These are phyloP conservation scores for Sambucus nigra DNA, from an alignment of 129 eudicot genomes.

Conservation along the genomic window DNA sequence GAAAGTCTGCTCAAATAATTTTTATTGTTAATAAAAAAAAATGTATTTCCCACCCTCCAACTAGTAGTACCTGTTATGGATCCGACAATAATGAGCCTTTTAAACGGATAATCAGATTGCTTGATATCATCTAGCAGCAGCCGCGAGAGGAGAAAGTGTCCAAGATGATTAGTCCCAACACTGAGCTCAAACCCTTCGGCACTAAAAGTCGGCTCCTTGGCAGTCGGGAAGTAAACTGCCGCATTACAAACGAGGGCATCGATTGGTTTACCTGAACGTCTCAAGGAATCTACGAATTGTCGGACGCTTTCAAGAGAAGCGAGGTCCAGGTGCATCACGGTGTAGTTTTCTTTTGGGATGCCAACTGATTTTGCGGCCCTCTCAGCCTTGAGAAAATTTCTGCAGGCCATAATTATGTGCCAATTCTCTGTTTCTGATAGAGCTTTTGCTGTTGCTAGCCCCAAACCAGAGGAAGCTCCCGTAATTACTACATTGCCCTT, in stretches of 20 bases:
- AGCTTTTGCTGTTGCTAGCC: slow-evolving; percentile 87
- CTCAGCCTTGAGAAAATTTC: slow-evolving; percentile 91
- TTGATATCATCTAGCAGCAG: slow-evolving; percentile 65
- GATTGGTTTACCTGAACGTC: slow-evolving; percentile 62
- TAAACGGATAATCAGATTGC: slow-evolving; percentile 58
- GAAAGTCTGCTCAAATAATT: no score
- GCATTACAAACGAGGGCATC: slow-evolving; percentile 92
- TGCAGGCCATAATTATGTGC: slow-evolving; percentile 84
- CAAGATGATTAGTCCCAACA: slow-evolving; percentile 92
- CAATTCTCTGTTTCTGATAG: slow-evolving; percentile 62
- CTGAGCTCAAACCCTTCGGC: slow-evolving; percentile 92
- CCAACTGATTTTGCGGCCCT: slow-evolving; percentile 83
- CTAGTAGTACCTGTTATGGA: slow-evolving; percentile 78
- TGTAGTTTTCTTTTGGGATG: slow-evolving; percentile 60
- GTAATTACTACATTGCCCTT: slow-evolving; percentile 82
- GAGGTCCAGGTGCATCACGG: slow-evolving; percentile 89
- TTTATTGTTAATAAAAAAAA: no score
- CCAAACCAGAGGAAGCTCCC: slow-evolving; percentile 92
- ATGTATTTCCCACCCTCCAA: no score
- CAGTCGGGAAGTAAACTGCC: slow-evolving; percentile 81
- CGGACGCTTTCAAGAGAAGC: slow-evolving; percentile 95
- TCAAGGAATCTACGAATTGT: slow-evolving; percentile 75
- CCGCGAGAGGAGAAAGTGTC: slow-evolving; percentile 75
- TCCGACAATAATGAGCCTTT: slow-evolving; percentile 80
- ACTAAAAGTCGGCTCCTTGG: slow-evolving; percentile 78